Evolutionary conservation across 768 basidiomycete species (phyloP).

Genomic region (Asterophora lycoperdoides): DNA sequence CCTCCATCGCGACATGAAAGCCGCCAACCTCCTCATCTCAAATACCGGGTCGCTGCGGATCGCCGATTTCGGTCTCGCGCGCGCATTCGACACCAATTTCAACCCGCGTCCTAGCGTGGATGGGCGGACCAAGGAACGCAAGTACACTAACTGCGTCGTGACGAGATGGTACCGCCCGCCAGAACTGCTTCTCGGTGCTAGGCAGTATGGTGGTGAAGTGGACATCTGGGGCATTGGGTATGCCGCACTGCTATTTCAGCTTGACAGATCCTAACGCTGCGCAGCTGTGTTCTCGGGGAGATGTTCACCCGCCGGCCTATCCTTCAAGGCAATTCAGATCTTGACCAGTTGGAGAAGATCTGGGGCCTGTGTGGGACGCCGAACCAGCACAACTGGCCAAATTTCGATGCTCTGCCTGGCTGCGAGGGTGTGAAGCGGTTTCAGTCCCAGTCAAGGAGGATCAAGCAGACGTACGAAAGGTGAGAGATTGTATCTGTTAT

Average conservation of each 20-base stretch:
- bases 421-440: constrained; percentile 77
- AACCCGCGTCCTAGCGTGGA: constrained; percentile 31
- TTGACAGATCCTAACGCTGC: background rate
- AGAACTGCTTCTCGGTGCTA: constrained; percentile 84
- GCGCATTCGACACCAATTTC: constrained; percentile 62
- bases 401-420: constrained; percentile 69
- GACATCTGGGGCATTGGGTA: constrained; percentile 98
- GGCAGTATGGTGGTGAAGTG: constrained; percentile 88
- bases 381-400: constrained; percentile 77
- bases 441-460: constrained; percentile 44
- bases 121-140: constrained; percentile 49
- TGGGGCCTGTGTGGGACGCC: constrained; percentile 89
- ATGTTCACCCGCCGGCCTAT: constrained; percentile 90
- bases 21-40: constrained; percentile 92
- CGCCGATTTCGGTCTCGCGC: constrained; percentile 95
- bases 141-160: constrained; percentile 94
- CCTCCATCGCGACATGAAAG: constrained; percentile 98
- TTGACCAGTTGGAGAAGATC: constrained; percentile 90
- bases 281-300: constrained; percentile 92
- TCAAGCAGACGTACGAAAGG: constrained; percentile 59
- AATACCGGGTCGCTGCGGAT: constrained; percentile 80
- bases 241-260: constrained; percentile 22
- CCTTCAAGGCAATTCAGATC: constrained; percentile 79
- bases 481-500: constrained; percentile 31
- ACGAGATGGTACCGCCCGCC: constrained; percentile 95